Evolutionary conservation across 208 protist genomes (phyloP), one percentile per base, ranked within the genome.

Genomic region (Paratrypanosoma confusum): DNA sequence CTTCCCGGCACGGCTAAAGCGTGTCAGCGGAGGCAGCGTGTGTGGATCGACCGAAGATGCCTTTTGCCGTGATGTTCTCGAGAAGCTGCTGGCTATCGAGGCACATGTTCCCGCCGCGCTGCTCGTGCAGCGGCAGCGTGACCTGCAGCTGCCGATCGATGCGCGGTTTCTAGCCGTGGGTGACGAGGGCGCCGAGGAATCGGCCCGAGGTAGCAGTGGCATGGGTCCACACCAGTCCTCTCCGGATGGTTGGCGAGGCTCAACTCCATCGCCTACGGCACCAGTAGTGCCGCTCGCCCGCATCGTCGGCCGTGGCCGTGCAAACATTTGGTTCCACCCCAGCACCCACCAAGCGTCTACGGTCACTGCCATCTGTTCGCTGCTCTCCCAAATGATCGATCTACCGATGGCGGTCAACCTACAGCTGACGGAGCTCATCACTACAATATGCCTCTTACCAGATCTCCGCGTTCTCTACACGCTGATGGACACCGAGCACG

Each of bases 391-490:
- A 31, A 51, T 68, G 22, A 26, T 73, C 29, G 28, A 23, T 2
- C 51, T 73, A 20, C 79, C 79, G 2, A 46, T 61, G 41, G 46
- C 42, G 0, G 67, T 78, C 21, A 64, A 55, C 28, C 44, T 54
- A 24, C 46, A 78, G 4, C 56, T 88, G 5, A 65, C 73, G 1
- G 50, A 71, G 32, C 31, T 78, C n/a, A 31, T 71, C 24, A 49
- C 55, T 3, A 61, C 65, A 17, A 39, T 88, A 18, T 74, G 62
- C 45, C 39, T 81, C 5, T 26, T 81, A 28, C 74, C 79, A 3
- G 79, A 88, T 34, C 28, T 71, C 36, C 73, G 74, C n/a, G 71
- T 79, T 0, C 16, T 83, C 4, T 81, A 74, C 62, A 83, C 79
- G 11, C 51, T 88, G 11, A 41, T 88, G 31, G 71, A 83, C 36